Evolutionary conservation across 83 land plant genomes (phyloP).

Genomic region (Thuja plicata): DNA sequence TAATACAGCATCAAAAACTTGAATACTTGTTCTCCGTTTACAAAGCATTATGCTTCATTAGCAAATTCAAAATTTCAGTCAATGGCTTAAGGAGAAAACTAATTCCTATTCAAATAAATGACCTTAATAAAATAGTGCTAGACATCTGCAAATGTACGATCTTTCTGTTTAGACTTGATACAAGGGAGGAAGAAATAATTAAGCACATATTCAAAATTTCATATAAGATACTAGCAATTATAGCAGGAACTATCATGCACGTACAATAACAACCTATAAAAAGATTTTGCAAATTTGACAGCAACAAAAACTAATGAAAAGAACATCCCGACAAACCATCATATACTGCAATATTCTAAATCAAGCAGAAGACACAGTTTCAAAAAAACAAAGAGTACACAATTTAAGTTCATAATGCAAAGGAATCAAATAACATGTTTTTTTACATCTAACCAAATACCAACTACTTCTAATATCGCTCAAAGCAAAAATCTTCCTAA

Average conservation of each 20-base stretch:
- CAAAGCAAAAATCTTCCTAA: neutral
- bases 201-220: neutral
- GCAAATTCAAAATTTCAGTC: neutral
- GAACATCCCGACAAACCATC: neutral
- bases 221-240: neutral
- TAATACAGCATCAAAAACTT: neutral
- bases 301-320: neutral
- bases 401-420: slow-evolving; percentile 3
- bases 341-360: neutral
- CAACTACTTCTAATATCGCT: neutral
- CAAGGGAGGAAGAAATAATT: neutral
- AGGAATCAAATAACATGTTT: neutral
- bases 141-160: neutral
- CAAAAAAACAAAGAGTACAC: neutral
- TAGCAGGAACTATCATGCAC: neutral
- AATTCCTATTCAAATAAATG: neutral
- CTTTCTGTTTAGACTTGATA: neutral
- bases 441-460: neutral
- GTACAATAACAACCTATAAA: neutral
- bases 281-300: neutral
- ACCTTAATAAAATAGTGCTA: neutral
- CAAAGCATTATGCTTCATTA: neutral
- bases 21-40: neutral
- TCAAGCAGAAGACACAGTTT: neutral
- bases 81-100: neutral